Evolutionary conservation across 192 early-diverging fungal species (phyloP), one percentile per base, ranked within the genome.

Genomic region (Coemansia sp.): DNA sequence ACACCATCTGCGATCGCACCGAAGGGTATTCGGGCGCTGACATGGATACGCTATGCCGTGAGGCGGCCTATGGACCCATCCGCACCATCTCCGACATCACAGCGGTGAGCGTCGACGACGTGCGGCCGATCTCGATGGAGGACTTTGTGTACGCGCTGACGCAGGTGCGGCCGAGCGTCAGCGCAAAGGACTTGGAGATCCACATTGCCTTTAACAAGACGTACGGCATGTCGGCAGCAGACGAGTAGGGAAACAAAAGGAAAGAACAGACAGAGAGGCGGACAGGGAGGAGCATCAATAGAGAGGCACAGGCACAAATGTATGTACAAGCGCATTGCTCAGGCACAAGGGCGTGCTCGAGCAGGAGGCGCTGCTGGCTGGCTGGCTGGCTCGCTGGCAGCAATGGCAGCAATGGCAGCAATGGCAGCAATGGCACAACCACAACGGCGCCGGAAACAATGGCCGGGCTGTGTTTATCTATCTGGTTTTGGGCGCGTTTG

Each of bases 11-110:
- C 33, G 55, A 60, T 13, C 60, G 54, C 9, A 92, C 92, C 0
- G 79, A 84, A 27, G 85, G 91, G 5, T 94, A 86, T 57, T 90
- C 88, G 9, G 93, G 93, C 0, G 91, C 90, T 3, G 93, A 96
- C 49, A 88, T 94, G 83, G 87, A 88, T 40, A 87, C 87, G 19
- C 75, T 96, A 20, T 85, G 90, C 50, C 71, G 89, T 2, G 83
- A 86, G 58, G 85, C 85, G 0, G 85, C 85, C 3, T 63, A 78
- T 53, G 90, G 90, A 0, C 89, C 91, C 0, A 79, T 93, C 19
- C 70, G 91, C n/a, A 38, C 81, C 57, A 81, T 91, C 36, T n/a
- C 58, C 17, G 76, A 85, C 22, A 82, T 90, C 37, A 29, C 56
- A 15, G 53, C 71, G 2, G 72, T 80, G 9, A 61, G 61, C 53